Evolutionary conservation across 306 rosid genomes (phyloP).

Genomic region (Begonia fuchsioides): DNA sequence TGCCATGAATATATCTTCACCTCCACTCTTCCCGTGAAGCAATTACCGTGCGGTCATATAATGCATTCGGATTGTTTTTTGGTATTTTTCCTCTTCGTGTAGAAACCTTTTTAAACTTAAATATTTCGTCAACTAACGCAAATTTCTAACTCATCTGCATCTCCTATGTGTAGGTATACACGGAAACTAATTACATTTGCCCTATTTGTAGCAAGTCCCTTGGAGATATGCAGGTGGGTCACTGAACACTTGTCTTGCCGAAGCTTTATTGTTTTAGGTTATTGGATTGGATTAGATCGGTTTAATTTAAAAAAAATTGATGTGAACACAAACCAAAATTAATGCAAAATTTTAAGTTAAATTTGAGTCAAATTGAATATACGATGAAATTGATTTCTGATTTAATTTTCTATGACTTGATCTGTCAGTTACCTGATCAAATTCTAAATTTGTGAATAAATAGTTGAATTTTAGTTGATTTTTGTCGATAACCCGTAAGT

Average conservation of each 20-base stretch:
- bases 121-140: neutral
- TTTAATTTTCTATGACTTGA: no score
- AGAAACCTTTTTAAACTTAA: neutral
- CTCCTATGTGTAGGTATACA: constrained; percentile 52
- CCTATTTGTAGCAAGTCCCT: constrained; percentile 91
- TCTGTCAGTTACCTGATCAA: no score
- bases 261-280: neutral
- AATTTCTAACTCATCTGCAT: constrained; percentile 13
- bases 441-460: no score
- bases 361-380: no score
- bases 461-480: no score
- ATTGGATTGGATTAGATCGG: no score
- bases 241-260: constrained; percentile 5
- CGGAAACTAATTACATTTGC: constrained; percentile 59
- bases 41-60: constrained; percentile 82
- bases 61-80: constrained; percentile 86
- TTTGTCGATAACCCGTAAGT: no score
- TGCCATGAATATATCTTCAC: constrained; percentile 93
- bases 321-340: no score
- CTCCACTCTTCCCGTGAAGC: constrained; percentile 57
- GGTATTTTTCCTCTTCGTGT: constrained; percentile 24
- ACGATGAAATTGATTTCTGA: no score
- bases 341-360: no score
- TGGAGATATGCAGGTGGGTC: constrained; percentile 93
- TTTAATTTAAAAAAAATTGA: no score